A percentile compares a stretch with the other conserved stretches of the same genome.
phyloP scores from a whole-genome alignment of 164 flowering plant genomes.

The Tetracentron sinense region DNA sequence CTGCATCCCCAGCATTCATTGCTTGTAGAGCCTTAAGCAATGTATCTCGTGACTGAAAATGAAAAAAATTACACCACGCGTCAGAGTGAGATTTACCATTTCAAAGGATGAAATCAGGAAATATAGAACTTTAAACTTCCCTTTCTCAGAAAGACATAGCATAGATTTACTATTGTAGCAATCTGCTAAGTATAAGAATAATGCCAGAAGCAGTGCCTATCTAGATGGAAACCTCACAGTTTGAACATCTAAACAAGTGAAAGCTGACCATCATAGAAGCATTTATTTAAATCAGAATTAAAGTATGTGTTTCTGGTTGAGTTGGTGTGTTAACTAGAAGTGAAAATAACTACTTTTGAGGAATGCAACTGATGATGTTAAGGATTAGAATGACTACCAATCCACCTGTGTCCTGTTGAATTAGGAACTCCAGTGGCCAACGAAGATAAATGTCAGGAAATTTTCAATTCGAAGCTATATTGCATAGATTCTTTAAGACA shows the following conservation, averaged over 20 bases:
- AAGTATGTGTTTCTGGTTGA: neutral
- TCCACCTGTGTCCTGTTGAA: neutral
- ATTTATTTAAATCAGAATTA: neutral
- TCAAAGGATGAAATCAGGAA: neutral
- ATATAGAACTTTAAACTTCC: neutral
- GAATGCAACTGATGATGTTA: neutral
- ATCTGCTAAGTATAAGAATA: too few species aligned
- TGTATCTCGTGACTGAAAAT: slow-evolving; percentile 80
- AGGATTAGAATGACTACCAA: neutral
- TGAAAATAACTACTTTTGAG: neutral
- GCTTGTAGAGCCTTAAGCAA: slow-evolving; percentile 67
- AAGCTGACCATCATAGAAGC: neutral
- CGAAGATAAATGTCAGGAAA: too few species aligned
- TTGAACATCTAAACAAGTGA: neutral
- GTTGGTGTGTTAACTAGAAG: neutral
- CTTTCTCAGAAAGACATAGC: too few species aligned
- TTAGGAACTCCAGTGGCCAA: neutral
- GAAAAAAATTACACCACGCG: neutral
- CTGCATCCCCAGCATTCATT: slow-evolving; percentile 98
- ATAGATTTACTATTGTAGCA: too few species aligned
- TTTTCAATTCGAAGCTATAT: neutral
- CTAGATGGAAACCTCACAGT: neutral
- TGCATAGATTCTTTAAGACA: too few species aligned
- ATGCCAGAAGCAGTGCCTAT: neutral
- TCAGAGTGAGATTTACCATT: neutral